Evolutionary conservation across 306 rosid genomes (phyloP).

Genomic region (Arachis stenosperma): DNA sequence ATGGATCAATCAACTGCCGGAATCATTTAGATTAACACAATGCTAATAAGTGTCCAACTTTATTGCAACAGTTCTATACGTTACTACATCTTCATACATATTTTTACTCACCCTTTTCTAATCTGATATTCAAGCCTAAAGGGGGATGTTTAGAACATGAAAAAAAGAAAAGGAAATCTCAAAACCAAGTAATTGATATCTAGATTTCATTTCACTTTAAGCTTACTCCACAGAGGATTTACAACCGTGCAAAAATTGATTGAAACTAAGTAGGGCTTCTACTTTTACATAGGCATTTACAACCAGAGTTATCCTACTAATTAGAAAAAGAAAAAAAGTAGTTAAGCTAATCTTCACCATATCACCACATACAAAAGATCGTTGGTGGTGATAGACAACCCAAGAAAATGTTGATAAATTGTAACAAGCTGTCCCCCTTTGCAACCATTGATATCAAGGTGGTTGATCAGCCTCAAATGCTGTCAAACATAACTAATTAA

Average conservation of each 20-base stretch:
- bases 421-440: conserved; percentile 23
- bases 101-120: too few relatives aligned
- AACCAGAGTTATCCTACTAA: conserved; percentile 34
- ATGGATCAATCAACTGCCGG: conserved; percentile 2
- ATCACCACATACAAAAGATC: conserved; percentile 12
- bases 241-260: conserved; percentile 22
- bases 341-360: conserved; percentile 24
- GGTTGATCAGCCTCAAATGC: conserved; percentile 25
- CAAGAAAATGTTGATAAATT: conserved; percentile 22
- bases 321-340: conserved; percentile 18
- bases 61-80: background rate
- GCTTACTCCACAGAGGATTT: conserved; percentile 25
- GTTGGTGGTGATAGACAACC: conserved; percentile 25
- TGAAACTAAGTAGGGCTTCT: conserved; percentile 18
- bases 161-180: too few relatives aligned
- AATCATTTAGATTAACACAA: background rate
- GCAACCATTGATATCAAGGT: conserved; percentile 17
- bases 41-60: background rate
- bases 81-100: background rate
- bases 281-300: conserved; percentile 35
- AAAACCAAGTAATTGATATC: background rate
- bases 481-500: conserved; percentile 15
- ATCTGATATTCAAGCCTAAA: too few relatives aligned
- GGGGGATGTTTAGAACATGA: too few relatives aligned
- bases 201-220: background rate